Base-by-base conservation (phyloP, 495 filamentous ascomycete genomes). In the Niebla homalea region DNA sequence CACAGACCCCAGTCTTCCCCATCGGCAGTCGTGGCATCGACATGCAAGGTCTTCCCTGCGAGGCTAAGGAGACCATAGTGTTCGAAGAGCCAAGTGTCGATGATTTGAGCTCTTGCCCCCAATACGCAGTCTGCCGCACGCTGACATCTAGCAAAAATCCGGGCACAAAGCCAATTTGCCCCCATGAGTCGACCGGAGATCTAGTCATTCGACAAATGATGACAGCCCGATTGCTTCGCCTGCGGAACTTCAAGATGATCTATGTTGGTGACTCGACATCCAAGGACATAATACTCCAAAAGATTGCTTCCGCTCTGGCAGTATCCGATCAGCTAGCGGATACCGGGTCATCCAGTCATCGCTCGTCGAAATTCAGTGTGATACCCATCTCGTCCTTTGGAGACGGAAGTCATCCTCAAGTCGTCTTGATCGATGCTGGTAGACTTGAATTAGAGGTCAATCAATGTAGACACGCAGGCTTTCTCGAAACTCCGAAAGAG, bases 361-460 rank as follows among this genome's bases (percentile, higher is more conserved):
- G 73, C 50, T 73, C 77, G 16, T 80, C 79, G 26, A 71, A 75
- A 48, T 88, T 81, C 63, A 86, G 83, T 65, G 79, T 88, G 53
- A 78, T 89, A 39, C 83, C 84, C 25, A 69, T 81, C 53, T 81
- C 83, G 0, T 81, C 79, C 0, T 87, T 85, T 62, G 83, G 83
- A 47, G 64, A 64, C 48, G 64, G 65, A 18, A 64, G 70, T 12
- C 70, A 77, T 19, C 70, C 74, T 16, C 84, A 88, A 57, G 76
- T 88, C 20, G 78, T 87, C 48, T 78, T 86, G 7, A 84, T 87
- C 57, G 79, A 86, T 52, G 76, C 73, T 20, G 77, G 72, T 21
- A 72, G 69, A 2, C 75, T 79, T 23, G 83, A 87, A 57, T 76
- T 89, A 53, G 77, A 79, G 50, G 80, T 89, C 19, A 82, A 88